Base-by-base conservation (phyloP, 139 green algal species). In the Tetraselmis striata region DNA sequence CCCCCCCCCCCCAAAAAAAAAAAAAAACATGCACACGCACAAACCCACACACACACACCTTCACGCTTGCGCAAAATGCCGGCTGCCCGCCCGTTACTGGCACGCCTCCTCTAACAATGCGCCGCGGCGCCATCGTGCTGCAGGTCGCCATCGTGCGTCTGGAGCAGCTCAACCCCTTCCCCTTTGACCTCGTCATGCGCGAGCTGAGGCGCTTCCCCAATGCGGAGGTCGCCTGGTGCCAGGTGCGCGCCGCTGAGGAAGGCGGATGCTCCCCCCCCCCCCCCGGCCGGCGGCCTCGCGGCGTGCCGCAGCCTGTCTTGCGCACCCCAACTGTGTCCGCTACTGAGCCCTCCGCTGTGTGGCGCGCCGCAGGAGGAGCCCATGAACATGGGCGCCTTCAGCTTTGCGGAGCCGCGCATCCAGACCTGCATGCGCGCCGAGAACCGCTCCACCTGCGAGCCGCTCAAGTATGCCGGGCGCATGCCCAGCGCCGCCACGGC, bases 351-450 rank as follows among this genome's bases (percentile, higher is more conserved):
- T n/a, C n/a, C n/a, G n/a, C n/a, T n/a, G n/a, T n/a, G n/a, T n/a
- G n/a, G n/a, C n/a, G n/a, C n/a, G 96, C 89, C 80, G 67, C 96
- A 99, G 86, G 96, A 99, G 90, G 96, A 99, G 92, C 96, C 95
- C 31, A 95, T 96, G 92, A 99, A 99, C 94, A 98, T 98, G 96
- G 96, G 96, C 18, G 94, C 94, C 1, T 99, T 95, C 85, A 84
- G 87, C 59, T 94, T 98, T 84, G 83, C 98, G 23, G 83, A 92
- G 82, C 93, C 94, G 2, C 90, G 96, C 76, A 85, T 98, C 32
- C 82, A 94, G 83, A 95, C 92, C 25, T 94, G 89, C 86, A 89
- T 98, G 87, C 80, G 84, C 30, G 84, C 82, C 30, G 84, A 84
- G 45, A 77, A 59, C 1, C 83, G 78, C 31, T 1, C 25, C 28